Conservation (phyloP, 1,284 basidiomycete genomes). For the Cutaneotrichosporon dermatis region DNA sequence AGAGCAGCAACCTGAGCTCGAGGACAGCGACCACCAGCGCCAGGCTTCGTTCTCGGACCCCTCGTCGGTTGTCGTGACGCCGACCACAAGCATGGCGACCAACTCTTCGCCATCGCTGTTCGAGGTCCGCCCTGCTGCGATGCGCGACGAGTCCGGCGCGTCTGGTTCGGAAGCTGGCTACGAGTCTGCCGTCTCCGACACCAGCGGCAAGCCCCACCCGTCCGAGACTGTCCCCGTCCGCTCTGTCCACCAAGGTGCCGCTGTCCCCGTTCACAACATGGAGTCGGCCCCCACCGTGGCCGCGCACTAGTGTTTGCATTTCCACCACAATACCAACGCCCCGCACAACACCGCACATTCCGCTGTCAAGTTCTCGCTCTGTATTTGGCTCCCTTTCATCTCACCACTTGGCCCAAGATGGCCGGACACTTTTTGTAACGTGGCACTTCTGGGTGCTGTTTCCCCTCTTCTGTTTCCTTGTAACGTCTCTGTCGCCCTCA, state of each 20-base stretch:
- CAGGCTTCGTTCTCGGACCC: constrained; percentile 14
- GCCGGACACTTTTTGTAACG: neutral
- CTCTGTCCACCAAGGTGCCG: neutral
- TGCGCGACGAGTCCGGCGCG: constrained; percentile 14
- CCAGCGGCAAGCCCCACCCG: neutral
- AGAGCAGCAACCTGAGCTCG: neutral
- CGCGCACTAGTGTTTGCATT: neutral
- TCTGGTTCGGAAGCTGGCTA: constrained; percentile 3
- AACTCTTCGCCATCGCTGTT: constrained; percentile 15
- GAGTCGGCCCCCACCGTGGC: neutral
- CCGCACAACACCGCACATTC: no score
- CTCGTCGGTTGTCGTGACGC: constrained; percentile 17
- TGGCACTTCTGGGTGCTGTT: constrained; percentile 2
- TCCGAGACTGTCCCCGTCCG: neutral
- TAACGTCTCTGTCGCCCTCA: neutral
- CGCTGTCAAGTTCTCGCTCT: neutral
- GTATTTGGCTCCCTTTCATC: neutral
- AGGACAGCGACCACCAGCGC: constrained; percentile 2
- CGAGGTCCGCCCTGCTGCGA: constrained; percentile 6
- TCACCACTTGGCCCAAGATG: neutral
- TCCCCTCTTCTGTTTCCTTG: neutral
- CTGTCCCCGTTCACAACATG: neutral
- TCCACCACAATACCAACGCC: no score
- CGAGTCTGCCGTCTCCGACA: constrained; percentile 2
- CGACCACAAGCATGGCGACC: constrained; percentile 16